A percentile compares a stretch with the other conserved stretches of the same genome.
Conservation (phyloP, 192 early-diverging fungal species). For the Gonapodya sp. region DNA sequence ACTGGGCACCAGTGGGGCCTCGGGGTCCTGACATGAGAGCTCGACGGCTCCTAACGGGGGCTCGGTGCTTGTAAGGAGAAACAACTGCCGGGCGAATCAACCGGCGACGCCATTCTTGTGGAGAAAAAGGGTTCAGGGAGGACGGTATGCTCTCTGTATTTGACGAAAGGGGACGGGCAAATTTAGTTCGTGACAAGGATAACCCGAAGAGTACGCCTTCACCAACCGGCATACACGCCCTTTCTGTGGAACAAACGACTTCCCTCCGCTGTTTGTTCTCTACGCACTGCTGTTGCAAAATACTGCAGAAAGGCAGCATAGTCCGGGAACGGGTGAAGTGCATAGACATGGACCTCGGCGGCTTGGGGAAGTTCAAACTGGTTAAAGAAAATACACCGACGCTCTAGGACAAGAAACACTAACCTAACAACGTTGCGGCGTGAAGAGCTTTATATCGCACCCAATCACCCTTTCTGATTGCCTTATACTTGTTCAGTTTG, state of each 20-base stretch:
- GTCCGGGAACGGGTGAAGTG: neutral
- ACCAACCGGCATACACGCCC: neutral
- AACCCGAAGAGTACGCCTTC: too few species aligned
- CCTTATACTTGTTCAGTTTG: neutral
- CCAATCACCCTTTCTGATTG: neutral
- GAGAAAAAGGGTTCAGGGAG: neutral
- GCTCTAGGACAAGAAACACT: neutral
- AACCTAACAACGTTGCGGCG: neutral
- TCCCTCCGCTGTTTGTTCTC: neutral
- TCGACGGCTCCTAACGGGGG: neutral
- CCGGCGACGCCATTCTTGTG: neutral
- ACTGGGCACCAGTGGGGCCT: neutral
- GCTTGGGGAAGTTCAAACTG: neutral
- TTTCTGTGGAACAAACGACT: neutral
- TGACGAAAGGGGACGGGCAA: too few species aligned
- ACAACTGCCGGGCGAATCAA: neutral
- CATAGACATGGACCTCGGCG: neutral
- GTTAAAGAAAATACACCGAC: neutral
- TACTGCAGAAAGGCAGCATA: neutral
- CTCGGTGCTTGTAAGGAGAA: neutral
- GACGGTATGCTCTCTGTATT: neutral
- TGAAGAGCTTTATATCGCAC: neutral
- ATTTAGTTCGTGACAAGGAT: too few species aligned
- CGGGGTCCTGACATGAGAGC: neutral
- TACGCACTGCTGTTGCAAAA: neutral